These are phyloP conservation scores for Penicillium cinerascens DNA, from an alignment of 495 filamentous ascomycete genomes.

Conservation along the genomic window DNA sequence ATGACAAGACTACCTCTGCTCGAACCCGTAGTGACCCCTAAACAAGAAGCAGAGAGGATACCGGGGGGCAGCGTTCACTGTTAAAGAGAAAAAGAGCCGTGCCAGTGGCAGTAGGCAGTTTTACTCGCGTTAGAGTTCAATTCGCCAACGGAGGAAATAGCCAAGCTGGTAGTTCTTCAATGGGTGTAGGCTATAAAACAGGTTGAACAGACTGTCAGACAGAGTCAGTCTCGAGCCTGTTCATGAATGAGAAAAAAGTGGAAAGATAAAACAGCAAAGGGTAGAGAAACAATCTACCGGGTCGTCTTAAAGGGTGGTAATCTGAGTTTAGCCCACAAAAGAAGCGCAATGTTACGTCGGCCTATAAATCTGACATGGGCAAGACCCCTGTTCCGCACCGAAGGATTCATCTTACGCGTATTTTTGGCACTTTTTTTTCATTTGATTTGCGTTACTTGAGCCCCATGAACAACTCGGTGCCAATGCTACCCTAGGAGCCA, in stretches of 20 bases:
- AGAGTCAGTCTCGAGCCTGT: neutral
- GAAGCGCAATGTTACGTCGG: neutral
- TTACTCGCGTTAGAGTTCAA: slow-evolving; percentile 9
- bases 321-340: neutral
- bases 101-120: neutral
- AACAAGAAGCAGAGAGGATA: neutral
- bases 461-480: neutral
- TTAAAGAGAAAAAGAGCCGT: slow-evolving; percentile 7
- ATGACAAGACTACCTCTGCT: neutral
- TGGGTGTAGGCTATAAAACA: neutral
- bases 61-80: neutral
- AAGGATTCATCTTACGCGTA: neutral
- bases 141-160: neutral
- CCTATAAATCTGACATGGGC: neutral
- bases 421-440: neutral
- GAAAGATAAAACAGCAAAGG: neutral
- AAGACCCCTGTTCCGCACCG: neutral
- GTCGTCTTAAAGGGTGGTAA: neutral
- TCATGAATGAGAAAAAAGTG: neutral
- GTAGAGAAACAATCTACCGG: neutral
- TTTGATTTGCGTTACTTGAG: slow-evolving; percentile 9
- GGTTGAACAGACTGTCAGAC: neutral
- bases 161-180: neutral
- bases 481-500: neutral
- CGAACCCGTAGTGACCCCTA: neutral